Evolutionary conservation across 2,329 filamentous ascomycete species (phyloP).

Genomic region (Hymenoscyphus repandus): DNA sequence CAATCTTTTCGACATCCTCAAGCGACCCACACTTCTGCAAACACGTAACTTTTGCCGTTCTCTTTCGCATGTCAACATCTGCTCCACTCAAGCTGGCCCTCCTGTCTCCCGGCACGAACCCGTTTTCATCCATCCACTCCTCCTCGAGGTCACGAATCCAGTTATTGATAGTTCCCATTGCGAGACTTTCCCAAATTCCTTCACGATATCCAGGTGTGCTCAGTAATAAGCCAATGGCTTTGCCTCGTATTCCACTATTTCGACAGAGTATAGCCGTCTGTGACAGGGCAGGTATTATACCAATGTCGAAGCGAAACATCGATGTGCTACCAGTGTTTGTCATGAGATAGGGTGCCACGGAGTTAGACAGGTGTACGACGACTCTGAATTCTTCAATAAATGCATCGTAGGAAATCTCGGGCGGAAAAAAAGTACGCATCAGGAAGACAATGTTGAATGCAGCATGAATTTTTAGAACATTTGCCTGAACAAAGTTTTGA

Average conservation of each 20-base stretch:
- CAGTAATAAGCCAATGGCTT: slow-evolving; percentile 9
- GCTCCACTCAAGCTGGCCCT: background rate
- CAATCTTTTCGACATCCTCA: background rate
- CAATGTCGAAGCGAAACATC: slow-evolving; percentile 12
- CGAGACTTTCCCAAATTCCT: slow-evolving; percentile 13
- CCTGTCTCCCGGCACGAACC: background rate
- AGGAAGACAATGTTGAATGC: slow-evolving; percentile 7
- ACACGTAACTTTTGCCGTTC: background rate
- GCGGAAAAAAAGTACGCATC: background rate
- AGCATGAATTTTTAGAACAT: slow-evolving; percentile 7
- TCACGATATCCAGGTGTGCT: slow-evolving; percentile 9
- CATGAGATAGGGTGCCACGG: slow-evolving; percentile 3
- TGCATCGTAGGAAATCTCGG: slow-evolving; percentile 11
- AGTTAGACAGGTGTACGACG: slow-evolving; percentile 3
- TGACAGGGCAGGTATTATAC: slow-evolving; percentile 12
- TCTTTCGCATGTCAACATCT: slow-evolving; percentile 25
- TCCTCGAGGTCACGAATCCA: slow-evolving; percentile 12
- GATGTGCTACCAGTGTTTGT: background rate
- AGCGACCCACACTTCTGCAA: background rate
- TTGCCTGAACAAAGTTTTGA: slow-evolving; percentile 5
- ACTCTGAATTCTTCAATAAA: slow-evolving; percentile 7
- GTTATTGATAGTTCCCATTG: background rate
- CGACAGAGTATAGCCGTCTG: slow-evolving; percentile 12
- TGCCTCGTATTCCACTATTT: background rate
- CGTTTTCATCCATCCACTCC: slow-evolving; percentile 8